These are phyloP conservation scores for Phytophthora sansomeana DNA, from an alignment of 352 stramenopile species.

Conservation along the genomic window DNA sequence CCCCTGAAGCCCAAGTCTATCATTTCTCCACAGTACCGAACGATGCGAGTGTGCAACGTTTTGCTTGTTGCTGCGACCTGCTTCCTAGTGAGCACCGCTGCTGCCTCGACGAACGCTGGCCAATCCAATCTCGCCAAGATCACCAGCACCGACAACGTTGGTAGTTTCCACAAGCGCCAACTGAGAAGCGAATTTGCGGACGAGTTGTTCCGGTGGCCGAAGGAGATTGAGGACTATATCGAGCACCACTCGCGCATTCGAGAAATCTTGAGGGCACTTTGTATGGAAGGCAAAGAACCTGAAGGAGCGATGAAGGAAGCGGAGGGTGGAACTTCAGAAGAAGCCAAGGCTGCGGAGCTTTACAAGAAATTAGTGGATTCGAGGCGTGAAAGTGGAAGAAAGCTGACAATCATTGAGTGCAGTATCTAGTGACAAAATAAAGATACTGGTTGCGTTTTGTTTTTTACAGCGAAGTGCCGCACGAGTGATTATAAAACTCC, in stretches of 20 bases:
- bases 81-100: background rate
- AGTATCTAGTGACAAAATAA: slow-evolving; percentile 12
- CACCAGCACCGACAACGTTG: background rate
- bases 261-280: slow-evolving; percentile 23
- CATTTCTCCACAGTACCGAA: background rate
- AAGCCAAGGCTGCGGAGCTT: background rate
- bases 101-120: background rate
- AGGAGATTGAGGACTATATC: slow-evolving; percentile 16
- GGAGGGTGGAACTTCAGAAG: background rate
- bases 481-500: no score
- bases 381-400: slow-evolving; percentile 9
- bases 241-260: slow-evolving; percentile 22
- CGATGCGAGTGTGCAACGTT: slow-evolving; percentile 14
- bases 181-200: slow-evolving; percentile 13
- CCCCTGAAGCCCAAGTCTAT: slow-evolving; percentile 2
- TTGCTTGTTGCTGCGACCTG: background rate
- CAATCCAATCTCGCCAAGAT: background rate
- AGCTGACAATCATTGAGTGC: slow-evolving; percentile 12
- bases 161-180: slow-evolving; percentile 1
- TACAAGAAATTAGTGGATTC: slow-evolving; percentile 5
- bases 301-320: slow-evolving; percentile 2
- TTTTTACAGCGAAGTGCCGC: no score
- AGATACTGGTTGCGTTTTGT: no score
- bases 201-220: slow-evolving; percentile 9
- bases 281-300: slow-evolving; percentile 20